phyloP scores from a whole-genome alignment of 2,329 filamentous ascomycete genomes.

The Cladorrhinum sp. region DNA sequence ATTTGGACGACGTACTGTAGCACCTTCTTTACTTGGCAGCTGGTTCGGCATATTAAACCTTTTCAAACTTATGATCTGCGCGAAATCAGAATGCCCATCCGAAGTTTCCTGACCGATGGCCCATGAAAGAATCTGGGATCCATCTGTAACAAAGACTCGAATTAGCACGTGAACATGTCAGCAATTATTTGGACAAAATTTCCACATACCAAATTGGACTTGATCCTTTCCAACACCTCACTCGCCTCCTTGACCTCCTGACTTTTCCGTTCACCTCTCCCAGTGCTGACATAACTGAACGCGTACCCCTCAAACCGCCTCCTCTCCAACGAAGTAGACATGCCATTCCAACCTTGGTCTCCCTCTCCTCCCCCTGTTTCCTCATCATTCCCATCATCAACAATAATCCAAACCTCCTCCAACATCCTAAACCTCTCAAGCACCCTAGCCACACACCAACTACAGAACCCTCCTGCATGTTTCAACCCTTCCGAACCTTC shows the following conservation, averaged over 20 bases:
- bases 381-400: constrained; percentile 7
- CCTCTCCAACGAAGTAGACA: neutral
- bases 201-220: constrained; percentile 10
- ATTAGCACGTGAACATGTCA: constrained; percentile 1
- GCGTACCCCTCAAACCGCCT: constrained; percentile 13
- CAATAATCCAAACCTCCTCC: constrained; percentile 18
- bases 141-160: neutral
- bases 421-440: constrained; percentile 16
- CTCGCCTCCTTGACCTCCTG: constrained; percentile 5
- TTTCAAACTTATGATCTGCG: neutral
- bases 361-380: neutral
- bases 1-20: neutral
- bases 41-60: neutral
- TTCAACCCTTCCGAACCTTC: neutral
- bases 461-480: constrained; percentile 16
- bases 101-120: constrained; percentile 11
- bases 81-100: constrained; percentile 17
- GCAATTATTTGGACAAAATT: neutral
- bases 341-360: neutral
- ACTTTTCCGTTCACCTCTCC: neutral
- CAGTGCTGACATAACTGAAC: constrained; percentile 13
- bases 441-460: constrained; percentile 14
- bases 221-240: constrained; percentile 14
- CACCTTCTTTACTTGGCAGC: neutral
- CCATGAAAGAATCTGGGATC: constrained; percentile 6